phyloP scores from a whole-genome alignment of 2,329 filamentous ascomycete genomes.

The Tolypocladium tundrense region DNA sequence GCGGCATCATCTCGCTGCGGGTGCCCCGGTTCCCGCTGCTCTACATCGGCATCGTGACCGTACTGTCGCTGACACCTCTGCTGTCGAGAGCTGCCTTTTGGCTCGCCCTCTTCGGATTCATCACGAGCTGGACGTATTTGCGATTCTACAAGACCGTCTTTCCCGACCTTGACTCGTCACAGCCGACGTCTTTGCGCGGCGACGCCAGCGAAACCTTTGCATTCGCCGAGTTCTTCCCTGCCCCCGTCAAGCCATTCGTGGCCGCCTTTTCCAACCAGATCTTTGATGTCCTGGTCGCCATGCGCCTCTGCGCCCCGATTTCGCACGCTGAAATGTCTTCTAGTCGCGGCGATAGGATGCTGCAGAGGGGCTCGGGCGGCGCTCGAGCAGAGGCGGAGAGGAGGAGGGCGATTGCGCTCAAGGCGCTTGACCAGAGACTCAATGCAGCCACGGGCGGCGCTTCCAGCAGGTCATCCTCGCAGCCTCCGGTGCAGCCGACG shows the following conservation, averaged over 20 bases:
- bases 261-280: constrained; percentile 62
- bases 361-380: constrained; percentile 48
- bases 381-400: constrained; percentile 88
- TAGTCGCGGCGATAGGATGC: constrained; percentile 52
- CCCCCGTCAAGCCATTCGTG: constrained; percentile 67
- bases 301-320: constrained; percentile 78
- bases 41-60: constrained; percentile 64
- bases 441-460: constrained; percentile 64
- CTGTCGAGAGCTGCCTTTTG: constrained; percentile 65
- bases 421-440: constrained; percentile 83
- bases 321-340: constrained; percentile 69
- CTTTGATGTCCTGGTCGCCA: constrained; percentile 62
- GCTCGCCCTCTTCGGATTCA: constrained; percentile 69
- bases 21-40: constrained; percentile 64
- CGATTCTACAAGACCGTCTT: constrained; percentile 83
- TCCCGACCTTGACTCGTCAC: constrained; percentile 55
- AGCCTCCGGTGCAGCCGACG: constrained; percentile 27
- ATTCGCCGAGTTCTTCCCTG: constrained; percentile 92
- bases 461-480: constrained; percentile 14
- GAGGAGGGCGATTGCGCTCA: constrained; percentile 76
- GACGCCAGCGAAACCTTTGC: constrained; percentile 95
- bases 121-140: constrained; percentile 89
- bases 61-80: constrained; percentile 47
- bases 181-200: constrained; percentile 58
- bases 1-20: constrained; percentile 77